Base-by-base conservation (phyloP, 108 stramenopile species). In the Phaeodactylum tricornutum region DNA sequence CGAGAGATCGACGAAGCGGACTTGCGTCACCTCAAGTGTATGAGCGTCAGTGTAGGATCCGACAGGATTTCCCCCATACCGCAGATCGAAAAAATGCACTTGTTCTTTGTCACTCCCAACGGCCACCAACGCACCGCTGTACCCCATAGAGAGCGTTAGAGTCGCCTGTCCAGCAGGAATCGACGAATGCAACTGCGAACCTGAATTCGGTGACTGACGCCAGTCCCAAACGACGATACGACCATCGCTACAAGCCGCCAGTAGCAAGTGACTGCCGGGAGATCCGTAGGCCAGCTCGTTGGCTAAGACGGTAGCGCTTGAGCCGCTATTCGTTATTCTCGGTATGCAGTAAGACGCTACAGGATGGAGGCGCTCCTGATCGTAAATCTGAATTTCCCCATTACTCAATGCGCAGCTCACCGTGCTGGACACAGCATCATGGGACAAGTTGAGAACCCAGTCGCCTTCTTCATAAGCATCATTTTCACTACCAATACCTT, bases 11-110 rank as follows among this genome's bases (percentile, higher is more conserved):
- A 56, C 35, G 9, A 86, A 91, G 35, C 69, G 58, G 0, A 84
- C 77, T 22, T 60, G 56, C 1, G 88, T 84, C 14, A 84, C 81
- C 39, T 86, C 88, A n/a, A 83, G 74, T 2, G 80, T 84, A 44
- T 91, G 88, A 2, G 79, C 62, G 43, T 90, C 75, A 41, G 67
- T 75, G 42, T 83, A 90, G 35, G 74, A 72, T 34, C 81, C 88
- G 52, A 90, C 47, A 14, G 69, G 58, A 36, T 38, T 50, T 17
- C 61, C 32, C 21, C 29, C 47, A 35, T 57, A 49, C 22, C 87
- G 57, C 15, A 80, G 43, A 57, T 90, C 87, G 32, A 66, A 67
- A 62, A 90, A 90, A 23, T 79, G 79, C 34, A 90, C 66, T 23
- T 76, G 57, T 32, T 67, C 78, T 49, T 66, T 69, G 41, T 50